Conservation (phyloP, 2,329 filamentous ascomycete species). For the Eutypella sp. region DNA sequence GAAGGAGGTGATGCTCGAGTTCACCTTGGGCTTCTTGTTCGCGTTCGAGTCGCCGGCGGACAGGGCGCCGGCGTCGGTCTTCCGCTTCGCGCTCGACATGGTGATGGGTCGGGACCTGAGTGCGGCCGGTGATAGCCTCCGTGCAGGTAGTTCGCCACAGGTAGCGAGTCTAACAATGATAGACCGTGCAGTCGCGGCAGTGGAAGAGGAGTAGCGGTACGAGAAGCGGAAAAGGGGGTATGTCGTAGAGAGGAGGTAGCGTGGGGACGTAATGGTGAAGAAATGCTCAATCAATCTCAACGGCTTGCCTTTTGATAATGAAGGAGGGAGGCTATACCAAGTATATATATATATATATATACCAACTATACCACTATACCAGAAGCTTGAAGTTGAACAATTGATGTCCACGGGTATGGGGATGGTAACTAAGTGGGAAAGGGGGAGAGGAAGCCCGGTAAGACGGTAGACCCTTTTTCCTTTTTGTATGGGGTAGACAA, state of each 20-base stretch:
- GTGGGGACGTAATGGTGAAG: neutral
- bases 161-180: neutral
- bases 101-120: slow-evolving; percentile 6
- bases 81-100: slow-evolving; percentile 63
- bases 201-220: neutral
- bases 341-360: too few species aligned
- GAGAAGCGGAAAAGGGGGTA: slow-evolving; percentile 12
- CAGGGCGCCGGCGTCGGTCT: slow-evolving; percentile 41
- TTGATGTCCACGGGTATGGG: too few species aligned
- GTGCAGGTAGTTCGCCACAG: too few species aligned
- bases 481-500: too few species aligned
- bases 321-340: neutral
- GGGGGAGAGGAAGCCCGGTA: too few species aligned
- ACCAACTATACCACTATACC: too few species aligned
- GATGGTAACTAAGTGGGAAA: neutral
- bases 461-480: too few species aligned
- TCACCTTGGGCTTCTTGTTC: slow-evolving; percentile 71
- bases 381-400: too few species aligned
- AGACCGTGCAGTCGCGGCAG: too few species aligned
- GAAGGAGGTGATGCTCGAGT: slow-evolving; percentile 83
- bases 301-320: neutral
- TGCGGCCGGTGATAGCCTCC: too few species aligned
- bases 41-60: slow-evolving; percentile 39
- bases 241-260: neutral
- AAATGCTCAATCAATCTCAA: neutral